These are phyloP conservation scores for Dendrobium catenatum DNA, from an alignment of 106 monocot genomes.

Conservation along the genomic window DNA sequence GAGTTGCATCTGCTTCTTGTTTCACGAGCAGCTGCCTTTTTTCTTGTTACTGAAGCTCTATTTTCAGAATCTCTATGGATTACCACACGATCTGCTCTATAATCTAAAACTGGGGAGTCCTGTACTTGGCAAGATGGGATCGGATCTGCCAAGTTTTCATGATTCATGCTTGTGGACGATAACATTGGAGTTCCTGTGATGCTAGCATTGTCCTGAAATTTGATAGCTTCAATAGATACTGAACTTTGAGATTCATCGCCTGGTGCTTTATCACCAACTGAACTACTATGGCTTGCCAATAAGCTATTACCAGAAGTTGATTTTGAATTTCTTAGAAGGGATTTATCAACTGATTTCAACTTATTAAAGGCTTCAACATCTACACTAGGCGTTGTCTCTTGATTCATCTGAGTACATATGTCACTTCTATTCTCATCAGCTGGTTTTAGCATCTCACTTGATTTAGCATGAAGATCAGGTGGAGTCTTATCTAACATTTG, in stretches of 20 bases:
- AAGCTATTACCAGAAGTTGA: neutral
- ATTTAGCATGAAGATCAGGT: neutral
- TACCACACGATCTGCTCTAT: conserved; percentile 15
- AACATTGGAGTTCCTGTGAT: neutral
- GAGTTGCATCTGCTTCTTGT: conserved; percentile 40
- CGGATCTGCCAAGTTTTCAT: conserved; percentile 11
- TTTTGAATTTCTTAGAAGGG: neutral
- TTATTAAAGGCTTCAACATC: conserved; percentile 11
- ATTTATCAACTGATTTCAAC: conserved; percentile 10
- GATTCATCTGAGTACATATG: neutral
- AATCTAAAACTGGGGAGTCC: conserved; percentile 13
- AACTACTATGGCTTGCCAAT: neutral
- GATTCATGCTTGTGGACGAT: conserved; percentile 3
- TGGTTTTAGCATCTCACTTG: neutral
- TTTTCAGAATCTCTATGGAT: conserved; percentile 33
- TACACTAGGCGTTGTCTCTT: neutral
- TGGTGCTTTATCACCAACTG: conserved; percentile 1
- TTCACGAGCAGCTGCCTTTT: conserved; percentile 75
- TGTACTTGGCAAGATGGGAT: conserved; percentile 14
- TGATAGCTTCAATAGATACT: conserved; percentile 17
- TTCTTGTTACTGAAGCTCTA: conserved; percentile 56
- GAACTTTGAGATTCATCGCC: conserved; percentile 5
- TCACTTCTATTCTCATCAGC: neutral
- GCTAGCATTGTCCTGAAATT: conserved; percentile 11
- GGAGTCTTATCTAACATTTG: neutral